A percentile compares a stretch with the other conserved stretches of the same genome.
Conservation (phyloP, 345 rosid species). For the Sisymbrium irio region DNA sequence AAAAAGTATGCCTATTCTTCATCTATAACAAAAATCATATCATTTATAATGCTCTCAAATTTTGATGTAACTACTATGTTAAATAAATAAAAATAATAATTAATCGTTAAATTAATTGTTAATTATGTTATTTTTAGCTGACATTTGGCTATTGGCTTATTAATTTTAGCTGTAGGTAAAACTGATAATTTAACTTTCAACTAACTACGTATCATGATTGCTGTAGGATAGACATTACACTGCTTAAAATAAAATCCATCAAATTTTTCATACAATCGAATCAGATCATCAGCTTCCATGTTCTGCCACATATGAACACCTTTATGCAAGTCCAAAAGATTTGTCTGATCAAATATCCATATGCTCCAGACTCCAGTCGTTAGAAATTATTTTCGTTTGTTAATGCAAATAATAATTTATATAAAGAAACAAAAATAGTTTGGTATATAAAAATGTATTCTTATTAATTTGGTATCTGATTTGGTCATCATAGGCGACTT, state of each 20-base stretch:
- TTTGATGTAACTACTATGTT: background rate
- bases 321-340: background rate
- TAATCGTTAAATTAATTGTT: background rate
- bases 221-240: background rate
- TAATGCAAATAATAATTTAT: no score
- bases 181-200: background rate
- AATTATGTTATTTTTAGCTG: no score
- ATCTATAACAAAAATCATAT: background rate
- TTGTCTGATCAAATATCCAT: constrained; percentile 2
- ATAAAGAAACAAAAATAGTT: no score
- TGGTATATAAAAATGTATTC: no score
- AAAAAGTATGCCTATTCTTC: background rate
- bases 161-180: background rate
- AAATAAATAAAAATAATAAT: background rate
- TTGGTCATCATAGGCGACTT: constrained; percentile 12
- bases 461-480: background rate
- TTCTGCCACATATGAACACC: background rate
- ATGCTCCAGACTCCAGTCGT: background rate
- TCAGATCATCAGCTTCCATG: background rate
- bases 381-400: background rate
- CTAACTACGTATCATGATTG: background rate
- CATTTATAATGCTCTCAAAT: background rate
- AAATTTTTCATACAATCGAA: background rate
- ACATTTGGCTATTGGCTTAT: background rate
- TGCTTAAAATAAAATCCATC: background rate